These are phyloP conservation scores for Boletus huronensis DNA, from an alignment of 768 basidiomycete species.

Conservation along the genomic window DNA sequence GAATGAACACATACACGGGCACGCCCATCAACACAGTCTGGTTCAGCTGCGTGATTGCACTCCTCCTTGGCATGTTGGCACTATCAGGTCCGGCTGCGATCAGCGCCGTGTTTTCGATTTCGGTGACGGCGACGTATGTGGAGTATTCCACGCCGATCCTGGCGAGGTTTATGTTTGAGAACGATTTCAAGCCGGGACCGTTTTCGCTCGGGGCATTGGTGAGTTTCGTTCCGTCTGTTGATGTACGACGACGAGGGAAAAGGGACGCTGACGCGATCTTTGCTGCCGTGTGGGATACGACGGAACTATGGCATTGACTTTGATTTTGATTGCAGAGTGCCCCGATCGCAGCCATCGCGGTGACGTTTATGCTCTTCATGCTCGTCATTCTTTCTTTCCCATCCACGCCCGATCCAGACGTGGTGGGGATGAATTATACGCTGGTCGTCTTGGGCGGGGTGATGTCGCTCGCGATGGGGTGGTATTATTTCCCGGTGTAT, in stretches of 20 bases:
- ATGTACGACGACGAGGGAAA: not conserved
- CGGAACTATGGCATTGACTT: too few relatives aligned
- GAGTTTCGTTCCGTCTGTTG: conserved; percentile 2
- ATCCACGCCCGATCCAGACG: conserved; percentile 40
- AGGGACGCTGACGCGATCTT: not conserved
- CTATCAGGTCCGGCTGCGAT: conserved; percentile 53
- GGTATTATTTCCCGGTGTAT: conserved; percentile 69
- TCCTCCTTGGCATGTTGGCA: conserved; percentile 48
- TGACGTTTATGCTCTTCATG: conserved; percentile 65
- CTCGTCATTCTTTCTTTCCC: conserved; percentile 61
- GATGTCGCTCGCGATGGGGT: conserved; percentile 49
- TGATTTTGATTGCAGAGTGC: conserved; percentile 51
- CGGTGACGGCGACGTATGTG: conserved; percentile 42
- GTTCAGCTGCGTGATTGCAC: conserved; percentile 40
- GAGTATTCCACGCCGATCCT: conserved; percentile 45
- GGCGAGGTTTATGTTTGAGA: conserved; percentile 44
- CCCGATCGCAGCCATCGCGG: conserved; percentile 50
- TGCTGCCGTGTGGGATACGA: too few relatives aligned
- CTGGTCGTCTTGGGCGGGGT: conserved; percentile 61
- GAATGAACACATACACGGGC: conserved; percentile 45
- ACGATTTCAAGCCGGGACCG: conserved; percentile 43
- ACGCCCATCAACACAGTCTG: conserved; percentile 61
- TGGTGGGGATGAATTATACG: conserved; percentile 65
- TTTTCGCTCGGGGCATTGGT: conserved; percentile 43
- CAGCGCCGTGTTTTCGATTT: conserved; percentile 51